These are phyloP conservation scores for Talaromyces borbonicus DNA, from an alignment of 495 filamentous ascomycete species.

Conservation along the genomic window DNA sequence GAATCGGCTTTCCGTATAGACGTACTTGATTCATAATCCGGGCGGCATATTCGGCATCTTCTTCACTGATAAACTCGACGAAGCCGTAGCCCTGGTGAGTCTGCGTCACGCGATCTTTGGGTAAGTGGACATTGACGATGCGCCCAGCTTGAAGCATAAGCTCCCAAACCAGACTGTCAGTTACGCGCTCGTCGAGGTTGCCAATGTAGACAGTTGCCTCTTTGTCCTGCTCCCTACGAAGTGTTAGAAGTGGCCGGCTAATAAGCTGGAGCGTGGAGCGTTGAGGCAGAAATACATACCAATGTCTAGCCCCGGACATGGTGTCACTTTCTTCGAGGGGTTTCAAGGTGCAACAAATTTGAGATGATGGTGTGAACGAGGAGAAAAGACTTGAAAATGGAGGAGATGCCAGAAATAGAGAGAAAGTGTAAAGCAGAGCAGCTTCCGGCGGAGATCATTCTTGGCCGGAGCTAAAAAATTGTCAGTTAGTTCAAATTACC, in stretches of 20 bases:
- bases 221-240: slow-evolving; percentile 89
- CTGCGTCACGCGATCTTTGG: slow-evolving; percentile 94
- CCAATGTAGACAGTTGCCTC: slow-evolving; percentile 97
- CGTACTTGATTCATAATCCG: slow-evolving; percentile 95
- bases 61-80: slow-evolving; percentile 93
- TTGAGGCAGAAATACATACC: slow-evolving; percentile 39
- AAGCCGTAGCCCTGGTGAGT: slow-evolving; percentile 98
- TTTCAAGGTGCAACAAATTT: not conserved
- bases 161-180: slow-evolving; percentile 88
- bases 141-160: slow-evolving; percentile 95
- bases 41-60: slow-evolving; percentile 94
- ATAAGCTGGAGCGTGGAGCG: slow-evolving; percentile 7
- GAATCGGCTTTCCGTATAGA: slow-evolving; percentile 86
- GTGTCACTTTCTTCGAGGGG: slow-evolving; percentile 6
- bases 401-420: too few species aligned
- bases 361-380: too few species aligned
- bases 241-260: slow-evolving; percentile 3
- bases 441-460: not conserved
- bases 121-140: slow-evolving; percentile 94
- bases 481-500: too few species aligned
- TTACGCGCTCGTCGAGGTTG: slow-evolving; percentile 93
- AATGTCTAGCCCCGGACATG: slow-evolving; percentile 73
- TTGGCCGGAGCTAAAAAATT: slow-evolving; percentile 5
- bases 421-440: slow-evolving; percentile 1
- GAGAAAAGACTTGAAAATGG: not conserved